Conservation (phyloP, 257 asterid genomes). For the Oldenlandia corymbosa region DNA sequence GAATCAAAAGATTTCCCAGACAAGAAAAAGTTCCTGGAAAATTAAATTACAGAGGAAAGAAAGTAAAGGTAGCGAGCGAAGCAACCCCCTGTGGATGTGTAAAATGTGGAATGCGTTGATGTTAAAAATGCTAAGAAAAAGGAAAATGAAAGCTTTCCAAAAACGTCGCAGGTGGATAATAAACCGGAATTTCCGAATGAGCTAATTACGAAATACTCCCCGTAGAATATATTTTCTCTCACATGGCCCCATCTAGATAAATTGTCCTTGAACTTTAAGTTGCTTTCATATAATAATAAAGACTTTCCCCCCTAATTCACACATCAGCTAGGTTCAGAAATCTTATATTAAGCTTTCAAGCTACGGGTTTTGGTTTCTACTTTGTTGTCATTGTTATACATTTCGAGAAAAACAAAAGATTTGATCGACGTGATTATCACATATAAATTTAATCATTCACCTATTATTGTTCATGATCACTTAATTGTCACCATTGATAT, state of each 20-base stretch:
- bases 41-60: background rate
- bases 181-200: background rate
- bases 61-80: background rate
- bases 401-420: no score
- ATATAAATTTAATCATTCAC: no score
- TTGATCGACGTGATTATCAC: no score
- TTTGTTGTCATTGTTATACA: no score
- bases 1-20: background rate
- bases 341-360: no score
- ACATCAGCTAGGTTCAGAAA: no score
- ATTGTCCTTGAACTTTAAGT: no score
- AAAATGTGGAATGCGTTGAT: background rate
- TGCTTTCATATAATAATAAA: no score
- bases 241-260: background rate
- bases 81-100: background rate
- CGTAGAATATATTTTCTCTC: background rate
- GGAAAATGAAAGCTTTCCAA: background rate
- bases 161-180: background rate
- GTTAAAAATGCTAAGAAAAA: background rate
- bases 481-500: no score
- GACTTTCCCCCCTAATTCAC: no score
- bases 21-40: constrained; percentile 9
- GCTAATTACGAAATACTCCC: background rate
- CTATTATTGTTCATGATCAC: no score
- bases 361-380: no score